Conservation (phyloP, 2,329 filamentous ascomycete genomes). For the Alternaria panax region DNA sequence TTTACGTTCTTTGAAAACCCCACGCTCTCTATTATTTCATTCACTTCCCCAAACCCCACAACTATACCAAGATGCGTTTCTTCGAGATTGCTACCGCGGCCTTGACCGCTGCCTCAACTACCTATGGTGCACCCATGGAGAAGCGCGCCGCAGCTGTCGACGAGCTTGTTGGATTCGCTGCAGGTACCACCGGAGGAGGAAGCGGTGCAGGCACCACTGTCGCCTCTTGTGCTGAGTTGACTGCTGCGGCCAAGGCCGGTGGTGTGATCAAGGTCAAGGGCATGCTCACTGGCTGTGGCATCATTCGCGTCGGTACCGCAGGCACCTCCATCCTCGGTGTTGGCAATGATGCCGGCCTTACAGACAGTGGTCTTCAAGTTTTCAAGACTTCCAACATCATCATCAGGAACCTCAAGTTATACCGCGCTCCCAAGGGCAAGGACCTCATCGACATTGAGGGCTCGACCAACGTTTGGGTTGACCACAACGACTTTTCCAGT, state of each 20-base stretch:
- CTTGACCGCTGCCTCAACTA: constrained; percentile 38
- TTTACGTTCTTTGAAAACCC: constrained; percentile 7
- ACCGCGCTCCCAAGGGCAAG: constrained; percentile 63
- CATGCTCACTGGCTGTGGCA: constrained; percentile 41
- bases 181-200: constrained; percentile 63
- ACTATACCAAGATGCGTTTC: constrained; percentile 36
- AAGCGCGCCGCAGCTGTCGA: constrained; percentile 39
- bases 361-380: constrained; percentile 62
- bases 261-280: constrained; percentile 47
- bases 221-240: constrained; percentile 59
- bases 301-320: constrained; percentile 31
- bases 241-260: constrained; percentile 54
- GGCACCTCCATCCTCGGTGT: constrained; percentile 51
- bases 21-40: background rate
- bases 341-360: constrained; percentile 50
- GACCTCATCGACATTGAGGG: constrained; percentile 67
- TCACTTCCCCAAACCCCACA: constrained; percentile 3
- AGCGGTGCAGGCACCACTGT: constrained; percentile 65
- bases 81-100: constrained; percentile 32
- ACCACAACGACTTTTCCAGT: constrained; percentile 70
- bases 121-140: constrained; percentile 31
- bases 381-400: constrained; percentile 66
- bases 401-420: constrained; percentile 67
- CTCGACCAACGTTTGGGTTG: constrained; percentile 66
- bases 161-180: constrained; percentile 56